Evolutionary conservation across 805 yeast species (phyloP), one percentile per base, ranked within the genome.

Genomic region (Yarrowia sp.): DNA sequence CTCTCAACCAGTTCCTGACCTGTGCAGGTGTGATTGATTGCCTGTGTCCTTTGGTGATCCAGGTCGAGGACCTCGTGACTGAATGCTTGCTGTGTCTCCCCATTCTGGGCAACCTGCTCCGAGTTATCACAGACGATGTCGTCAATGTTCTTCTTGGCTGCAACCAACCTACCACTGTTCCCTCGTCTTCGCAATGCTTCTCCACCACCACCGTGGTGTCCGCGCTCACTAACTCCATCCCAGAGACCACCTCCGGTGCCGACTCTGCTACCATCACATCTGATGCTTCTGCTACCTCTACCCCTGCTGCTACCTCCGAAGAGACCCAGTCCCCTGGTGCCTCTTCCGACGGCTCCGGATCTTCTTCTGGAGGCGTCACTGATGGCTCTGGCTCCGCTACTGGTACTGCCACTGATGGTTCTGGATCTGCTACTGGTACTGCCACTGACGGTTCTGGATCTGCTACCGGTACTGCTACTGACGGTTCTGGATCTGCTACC

Each of bases 81-180:
- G 42, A 51, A 42, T 51, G 58, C 16, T 24, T 51, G 41, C 42
- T 51, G 38, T 51, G 58, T 35, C 25, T 32, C 13, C 35, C 58
- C 32, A 16, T 51, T 16, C 25, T 51, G 6, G 58, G 32, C 16
- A 32, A 24, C 8, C 32, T 51, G 7, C 42, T 35, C 14, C 16
- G 24, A 8, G 2, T 35, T 6, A 18, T 51, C 10, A 51, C 58
- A 2, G 42, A 51, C 42, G 16, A 22, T 1, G 14, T 51, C 10
- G 29, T 51, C 4, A 21, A 35, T 19, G 22, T 4, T 8, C 24
- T 51, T 16, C 58, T 51, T 4, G 58, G 58, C 9, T 51, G 58
- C 24, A 24, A 24, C 42, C 21, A 16, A 10, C 19, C 58, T 7
- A 25, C 58, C 8, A 51, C 58, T 14, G 39, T 32, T 6, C 38